Evolutionary conservation across 345 rosid genomes (phyloP), one percentile per base, ranked within the genome.

Genomic region (Anacardium occidentale): DNA sequence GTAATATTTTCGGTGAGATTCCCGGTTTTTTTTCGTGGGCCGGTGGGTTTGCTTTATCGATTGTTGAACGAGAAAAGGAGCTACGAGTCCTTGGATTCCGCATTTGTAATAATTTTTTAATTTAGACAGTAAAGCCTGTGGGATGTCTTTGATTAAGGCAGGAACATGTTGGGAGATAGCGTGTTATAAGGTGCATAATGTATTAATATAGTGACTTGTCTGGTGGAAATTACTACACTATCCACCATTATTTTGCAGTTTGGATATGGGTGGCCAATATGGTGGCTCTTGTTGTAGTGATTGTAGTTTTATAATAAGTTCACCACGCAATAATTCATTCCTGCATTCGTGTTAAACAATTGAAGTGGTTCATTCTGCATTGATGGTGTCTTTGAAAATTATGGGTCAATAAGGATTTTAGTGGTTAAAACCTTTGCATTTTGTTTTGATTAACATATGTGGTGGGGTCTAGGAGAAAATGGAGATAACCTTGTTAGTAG

Each of bases 101-200:
- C 59, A 65, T 65, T 22, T 45, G 25, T 21, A n/a, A 26, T 70
- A 58, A 45, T 60, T 59, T 61, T 34, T 29, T 50, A 20, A 50
- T 21, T 61, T 60, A 62, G 75, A 44, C 4, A 44, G 32, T 24
- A 66, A 75, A 67, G 75, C 75, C 69, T 74, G 75, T 64, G 68
- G 61, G 66, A 56, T 47, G 64, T 68, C 59, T 65, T 70, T 66
- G 52, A 78, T 78, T 56, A 54, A 26, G 17, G n/a, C 15, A 53
- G 65, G 60, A 62, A 24, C 63, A 65, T 65, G 68, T 69, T 70
- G 77, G 66, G 71, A 56, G 77, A 60, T 78, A 40, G 75, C 75
- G 78, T 78, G 78, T 74, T 17, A 12, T 11, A 11, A 11, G 69
- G 66, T 65, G 68, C 54, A 47, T 74, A 24, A 61, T 34, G 54